Percentiles rank a stretch among this genome's conserved stretches.
Evolutionary conservation across 257 asterid species (phyloP).

Genomic region (Agastache rugosa): DNA sequence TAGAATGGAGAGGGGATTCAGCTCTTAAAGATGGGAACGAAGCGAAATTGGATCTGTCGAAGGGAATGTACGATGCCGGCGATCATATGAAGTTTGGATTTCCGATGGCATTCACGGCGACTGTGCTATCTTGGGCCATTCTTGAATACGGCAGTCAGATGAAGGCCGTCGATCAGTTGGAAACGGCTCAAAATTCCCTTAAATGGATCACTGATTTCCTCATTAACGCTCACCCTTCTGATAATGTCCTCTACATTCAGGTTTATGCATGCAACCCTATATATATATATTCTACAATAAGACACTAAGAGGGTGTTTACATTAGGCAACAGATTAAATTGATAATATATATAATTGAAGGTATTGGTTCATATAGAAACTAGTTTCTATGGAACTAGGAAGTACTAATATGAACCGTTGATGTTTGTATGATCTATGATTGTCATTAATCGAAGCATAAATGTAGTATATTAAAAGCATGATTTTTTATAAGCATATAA

Average conservation of each 20-base stretch:
- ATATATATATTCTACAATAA: too few relatives aligned
- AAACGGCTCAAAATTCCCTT: conserved; percentile 68
- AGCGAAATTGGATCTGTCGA: conserved; percentile 78
- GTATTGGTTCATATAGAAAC: too few relatives aligned
- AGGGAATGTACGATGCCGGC: conserved; percentile 95
- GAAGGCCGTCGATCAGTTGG: conserved; percentile 59
- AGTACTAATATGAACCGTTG: too few relatives aligned
- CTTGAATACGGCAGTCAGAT: conserved; percentile 87
- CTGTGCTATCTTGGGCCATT: conserved; percentile 86
- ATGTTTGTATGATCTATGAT: too few relatives aligned
- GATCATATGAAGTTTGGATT: conserved; percentile 83
- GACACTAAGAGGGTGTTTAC: too few relatives aligned
- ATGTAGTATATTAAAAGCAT: too few relatives aligned
- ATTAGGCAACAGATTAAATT: too few relatives aligned
- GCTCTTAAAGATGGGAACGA: conserved; percentile 70
- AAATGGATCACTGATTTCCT: conserved; percentile 89
- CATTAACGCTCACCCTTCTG: conserved; percentile 73
- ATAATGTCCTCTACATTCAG: conserved; percentile 80
- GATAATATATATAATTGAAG: too few relatives aligned
- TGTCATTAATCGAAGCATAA: too few relatives aligned
- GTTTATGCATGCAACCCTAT: conserved; percentile 36
- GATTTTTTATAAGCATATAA: too few relatives aligned
- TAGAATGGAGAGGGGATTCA: conserved; percentile 89
- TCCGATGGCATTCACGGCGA: conserved; percentile 94
- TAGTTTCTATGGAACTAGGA: too few relatives aligned